Evolutionary conservation across 2,329 filamentous ascomycete species (phyloP), one percentile per base, ranked within the genome.

Genomic region (Pseudogymnoascus sp.): DNA sequence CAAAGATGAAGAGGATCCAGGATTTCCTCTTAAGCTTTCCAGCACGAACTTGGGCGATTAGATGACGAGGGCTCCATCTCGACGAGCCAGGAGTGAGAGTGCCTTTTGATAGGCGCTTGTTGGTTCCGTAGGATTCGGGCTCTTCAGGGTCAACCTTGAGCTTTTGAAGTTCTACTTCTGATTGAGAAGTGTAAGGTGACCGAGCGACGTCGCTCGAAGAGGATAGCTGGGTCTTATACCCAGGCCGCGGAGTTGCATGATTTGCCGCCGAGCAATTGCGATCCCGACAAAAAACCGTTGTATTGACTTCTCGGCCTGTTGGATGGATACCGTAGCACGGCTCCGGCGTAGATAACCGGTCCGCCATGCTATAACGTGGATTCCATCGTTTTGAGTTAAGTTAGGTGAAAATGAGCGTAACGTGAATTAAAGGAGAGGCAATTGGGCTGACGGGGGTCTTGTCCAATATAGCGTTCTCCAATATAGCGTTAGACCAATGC

Each of bases 221-320:
- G 14, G 45, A 51, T 25, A n/a, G 4, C 13, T 28, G 21, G 45
- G 45, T 23, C 6, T 3, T 28, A 51, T 51, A 51, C 23, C 11
- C 45, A 10, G 45, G 45, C 14, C 21, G 45, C 16, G 41, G 19
- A 19, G 78, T 48, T 93, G 93, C 80, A 93, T 85, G n/a, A 79
- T 81, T 71, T 97, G 76, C 71, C 92, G 1, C 96, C 88, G 11
- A 96, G 82, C 10, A 80, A 80, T 93, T 93, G 97, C 73, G 97
- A 96, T 67, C 88, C 84, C 25, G 79, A 78, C 48, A 97, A 85
- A 1, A 88, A 84, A 16, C 79, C 83, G 67, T 93, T 87, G 0
- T 78, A 79, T 0, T 85, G 78, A 45, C 86, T 83, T 79, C 90
- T 96, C 10, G 89, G 89, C 51, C 93, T 90, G 74, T 97, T 96